Conservation (phyloP, 352 stramenopile species). For the Pythium periplocum region DNA sequence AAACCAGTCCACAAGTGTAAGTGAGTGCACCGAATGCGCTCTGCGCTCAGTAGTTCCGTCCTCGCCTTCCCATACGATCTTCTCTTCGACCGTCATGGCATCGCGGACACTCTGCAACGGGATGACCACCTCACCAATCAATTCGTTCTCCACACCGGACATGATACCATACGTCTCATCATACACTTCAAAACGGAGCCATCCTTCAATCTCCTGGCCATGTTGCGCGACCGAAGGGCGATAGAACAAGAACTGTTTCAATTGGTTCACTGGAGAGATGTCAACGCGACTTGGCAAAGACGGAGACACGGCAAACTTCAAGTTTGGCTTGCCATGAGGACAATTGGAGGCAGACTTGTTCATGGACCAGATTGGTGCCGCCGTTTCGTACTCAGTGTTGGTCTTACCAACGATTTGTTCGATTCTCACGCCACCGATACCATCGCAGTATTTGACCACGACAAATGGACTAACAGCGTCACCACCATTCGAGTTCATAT, state of each 20-base stretch:
- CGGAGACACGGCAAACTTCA: slow-evolving; percentile 52
- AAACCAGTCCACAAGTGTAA: slow-evolving; percentile 79
- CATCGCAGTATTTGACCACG: slow-evolving; percentile 63
- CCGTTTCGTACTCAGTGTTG: slow-evolving; percentile 81
- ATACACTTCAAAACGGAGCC: slow-evolving; percentile 70
- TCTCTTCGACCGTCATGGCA: slow-evolving; percentile 57
- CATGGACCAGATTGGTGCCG: slow-evolving; percentile 61
- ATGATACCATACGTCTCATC: slow-evolving; percentile 79
- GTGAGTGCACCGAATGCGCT: slow-evolving; percentile 43
- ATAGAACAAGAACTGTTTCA: slow-evolving; percentile 82
- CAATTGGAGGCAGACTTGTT: slow-evolving; percentile 61
- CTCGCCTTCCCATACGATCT: slow-evolving; percentile 24
- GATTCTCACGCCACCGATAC: slow-evolving; percentile 28
- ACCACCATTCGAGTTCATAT: slow-evolving; percentile 19
- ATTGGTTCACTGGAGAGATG: slow-evolving; percentile 52
- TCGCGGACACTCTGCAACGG: slow-evolving; percentile 64
- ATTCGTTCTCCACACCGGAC: slow-evolving; percentile 63
- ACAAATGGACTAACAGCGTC: slow-evolving; percentile 56
- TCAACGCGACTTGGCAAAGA: slow-evolving; percentile 53
- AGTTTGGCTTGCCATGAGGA: slow-evolving; percentile 58
- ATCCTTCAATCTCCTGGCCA: slow-evolving; percentile 40
- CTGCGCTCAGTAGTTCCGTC: slow-evolving; percentile 17
- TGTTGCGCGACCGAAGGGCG: slow-evolving; percentile 26
- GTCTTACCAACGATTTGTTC: slow-evolving; percentile 72
- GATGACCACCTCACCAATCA: slow-evolving; percentile 70